Base-by-base conservation (phyloP, 768 basidiomycete genomes). In the Hysterangium stoloniferum region DNA sequence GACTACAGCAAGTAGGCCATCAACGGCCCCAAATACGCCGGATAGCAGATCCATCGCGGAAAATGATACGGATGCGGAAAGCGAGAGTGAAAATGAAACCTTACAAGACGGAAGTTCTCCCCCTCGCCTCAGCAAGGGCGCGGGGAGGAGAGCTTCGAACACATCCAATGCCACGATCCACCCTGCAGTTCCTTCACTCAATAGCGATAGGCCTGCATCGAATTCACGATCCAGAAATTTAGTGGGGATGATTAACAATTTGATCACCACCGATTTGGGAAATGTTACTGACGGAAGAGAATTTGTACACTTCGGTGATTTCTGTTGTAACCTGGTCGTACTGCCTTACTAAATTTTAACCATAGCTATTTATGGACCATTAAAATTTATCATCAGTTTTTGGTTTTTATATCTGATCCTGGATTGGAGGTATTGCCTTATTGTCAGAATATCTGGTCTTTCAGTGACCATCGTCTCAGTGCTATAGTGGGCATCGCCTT, bases 241-340 rank as follows among this genome's bases (percentile, higher is more conserved):
- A 15, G 67, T 66, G 33, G 70, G 70, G n/a, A 66, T 62, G 50
- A 68, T 71, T 59, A 69, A 66, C 49, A 69, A 68, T 22, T 56
- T 46, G 25, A 65, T 71, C 53, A 63, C 66, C 27, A 59, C 65
- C 8, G 70, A 71, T 53, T 60, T 71, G 13, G 66, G 65, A 19
- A 61, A 66, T 47, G 58, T 68, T 33, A 55, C 66, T 22, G 62
- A 66, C 20, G 68, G 62, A 46, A 44, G 67, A 20, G 65, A 69
- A 52, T 47, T 71, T 35, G 54, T 68, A 19, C 51, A 68, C 31
- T 53, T 67, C 15, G 4, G 52, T 52, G 17, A 15, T 24, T 47
- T 12, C 34, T 9, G 68, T 53, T 52, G 71, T 44, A 55, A 28
- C 19, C n/a, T 29, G 5, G n/a, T 47, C 15, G 44, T 47, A 51